Evolutionary conservation across 805 yeast species (phyloP), one percentile per base, ranked within the genome.

Genomic region (Starmerella floricola): DNA sequence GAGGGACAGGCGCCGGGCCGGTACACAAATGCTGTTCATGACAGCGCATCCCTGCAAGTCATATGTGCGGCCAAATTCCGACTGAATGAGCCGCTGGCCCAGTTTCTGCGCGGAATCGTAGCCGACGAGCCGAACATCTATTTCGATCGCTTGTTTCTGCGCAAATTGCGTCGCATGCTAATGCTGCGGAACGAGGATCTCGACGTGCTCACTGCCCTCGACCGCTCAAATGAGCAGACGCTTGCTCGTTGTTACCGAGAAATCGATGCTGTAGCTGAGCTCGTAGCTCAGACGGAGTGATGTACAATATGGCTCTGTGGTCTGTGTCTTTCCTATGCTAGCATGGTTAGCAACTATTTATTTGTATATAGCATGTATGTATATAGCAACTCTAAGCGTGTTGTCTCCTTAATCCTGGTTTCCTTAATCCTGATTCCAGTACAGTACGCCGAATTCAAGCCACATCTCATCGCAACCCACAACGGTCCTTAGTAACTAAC

Each of bases 21-120:
- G 21, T 37, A 28, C 32, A 28, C 40, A n/a, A 4, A 15, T 12
- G 24, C 42, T 11, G 45, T 41, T 28, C 46, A 45, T 32, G 52
- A 49, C 40, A 24, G 41, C 31, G 47, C 38, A 1, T 44, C 51
- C 6, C 34, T 49, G 16, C 39, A 32, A 27, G 34, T 48, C 19
- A 6, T 46, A 20, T 28, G 38, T n/a, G 36, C 42, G 16, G 36
- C 42, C 31, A 31, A 31, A 15, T 6, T 29, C 16, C 35, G 26
- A 19, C 31, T 39, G 30, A 8, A 19, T 2, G 40, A 39, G 35
- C 45, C 45, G 24, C 16, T 49, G 10, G 36, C 36, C 4, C 46
- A 48, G 11, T 38, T 41, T 10, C 16, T 49, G 28, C 37, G 40
- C 4, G 30, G 35, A 6, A 33, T 42, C 8, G 16, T 46, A 1